These are phyloP conservation scores for Rhizophora apiculata DNA, from an alignment of 345 rosid genomes.

Conservation along the genomic window DNA sequence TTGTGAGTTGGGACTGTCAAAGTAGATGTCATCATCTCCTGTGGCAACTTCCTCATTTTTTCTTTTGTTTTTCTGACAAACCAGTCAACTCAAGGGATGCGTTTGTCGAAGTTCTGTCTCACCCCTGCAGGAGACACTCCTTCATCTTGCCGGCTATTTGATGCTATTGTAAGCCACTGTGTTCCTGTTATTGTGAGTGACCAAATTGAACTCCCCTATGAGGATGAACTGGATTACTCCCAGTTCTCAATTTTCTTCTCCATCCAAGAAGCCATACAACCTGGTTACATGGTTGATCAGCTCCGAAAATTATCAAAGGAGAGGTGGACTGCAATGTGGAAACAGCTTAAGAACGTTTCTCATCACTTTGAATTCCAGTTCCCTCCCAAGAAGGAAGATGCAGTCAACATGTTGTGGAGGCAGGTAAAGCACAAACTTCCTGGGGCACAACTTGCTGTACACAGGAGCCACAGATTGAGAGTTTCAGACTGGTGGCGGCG, in stretches of 20 bases:
- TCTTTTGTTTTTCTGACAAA: slow-evolving; percentile 19
- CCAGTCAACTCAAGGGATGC: slow-evolving; percentile 83
- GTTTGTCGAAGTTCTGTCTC: slow-evolving; percentile 79
- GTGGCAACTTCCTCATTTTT: background rate
- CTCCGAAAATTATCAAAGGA: slow-evolving; percentile 67
- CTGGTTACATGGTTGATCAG: slow-evolving; percentile 59
- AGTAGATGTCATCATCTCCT: background rate
- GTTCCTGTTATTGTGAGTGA: slow-evolving; percentile 81
- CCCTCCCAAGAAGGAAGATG: slow-evolving; percentile 79
- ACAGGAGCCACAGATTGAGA: slow-evolving; percentile 75
- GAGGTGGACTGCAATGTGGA: slow-evolving; percentile 78
- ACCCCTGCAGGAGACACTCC: slow-evolving; percentile 95
- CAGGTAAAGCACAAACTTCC: slow-evolving; percentile 78
- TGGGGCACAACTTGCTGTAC: slow-evolving; percentile 52
- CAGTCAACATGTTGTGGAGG: slow-evolving; percentile 81
- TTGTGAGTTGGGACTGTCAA: background rate
- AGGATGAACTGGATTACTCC: slow-evolving; percentile 75
- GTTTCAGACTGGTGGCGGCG: slow-evolving; percentile 84
- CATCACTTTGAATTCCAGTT: slow-evolving; percentile 75
- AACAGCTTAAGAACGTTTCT: slow-evolving; percentile 57
- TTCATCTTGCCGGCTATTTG: slow-evolving; percentile 82
- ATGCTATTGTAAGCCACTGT: slow-evolving; percentile 87
- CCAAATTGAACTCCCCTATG: slow-evolving; percentile 76
- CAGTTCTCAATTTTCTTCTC: slow-evolving; percentile 79
- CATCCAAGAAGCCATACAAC: slow-evolving; percentile 58